Conservation (phyloP, 73 alveolate genomes). For the Uronychia setigera region DNA sequence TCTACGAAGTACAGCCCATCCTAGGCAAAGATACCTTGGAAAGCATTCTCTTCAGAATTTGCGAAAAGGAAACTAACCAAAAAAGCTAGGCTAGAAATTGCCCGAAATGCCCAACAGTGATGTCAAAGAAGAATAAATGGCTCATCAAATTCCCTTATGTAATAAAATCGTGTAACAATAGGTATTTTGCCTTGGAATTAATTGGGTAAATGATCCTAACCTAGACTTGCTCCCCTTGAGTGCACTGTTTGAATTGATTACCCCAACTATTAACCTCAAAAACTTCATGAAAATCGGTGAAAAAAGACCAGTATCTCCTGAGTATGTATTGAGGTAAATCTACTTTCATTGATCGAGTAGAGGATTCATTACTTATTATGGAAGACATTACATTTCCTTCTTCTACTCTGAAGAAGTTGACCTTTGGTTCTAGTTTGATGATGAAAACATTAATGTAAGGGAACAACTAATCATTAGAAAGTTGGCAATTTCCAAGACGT, state of each 20-base stretch:
- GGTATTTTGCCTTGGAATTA: neutral
- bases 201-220: neutral
- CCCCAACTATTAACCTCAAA: conserved; percentile 41
- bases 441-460: conserved; percentile 23
- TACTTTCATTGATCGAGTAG: conserved; percentile 25
- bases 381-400: conserved; percentile 62
- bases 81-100: conserved; percentile 24
- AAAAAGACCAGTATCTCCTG: neutral
- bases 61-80: neutral
- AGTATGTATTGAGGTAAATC: neutral
- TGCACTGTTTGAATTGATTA: conserved; percentile 31
- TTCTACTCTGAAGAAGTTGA: conserved; percentile 58
- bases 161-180: no score
- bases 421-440: conserved; percentile 63
- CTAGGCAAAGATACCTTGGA: conserved; percentile 10
- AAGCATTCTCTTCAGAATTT: neutral
- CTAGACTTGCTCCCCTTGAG: neutral
- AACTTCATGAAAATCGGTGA: conserved; percentile 45
- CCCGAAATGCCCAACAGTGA: conserved; percentile 10
- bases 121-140: conserved; percentile 31
- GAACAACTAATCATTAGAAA: neutral
- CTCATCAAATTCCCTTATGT: conserved; percentile 13
- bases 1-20: conserved; percentile 16
- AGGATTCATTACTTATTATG: conserved; percentile 64
- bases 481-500: conserved; percentile 65